phyloP scores from a whole-genome alignment of 257 asterid genomes.

The Solanum ossicruentum region DNA sequence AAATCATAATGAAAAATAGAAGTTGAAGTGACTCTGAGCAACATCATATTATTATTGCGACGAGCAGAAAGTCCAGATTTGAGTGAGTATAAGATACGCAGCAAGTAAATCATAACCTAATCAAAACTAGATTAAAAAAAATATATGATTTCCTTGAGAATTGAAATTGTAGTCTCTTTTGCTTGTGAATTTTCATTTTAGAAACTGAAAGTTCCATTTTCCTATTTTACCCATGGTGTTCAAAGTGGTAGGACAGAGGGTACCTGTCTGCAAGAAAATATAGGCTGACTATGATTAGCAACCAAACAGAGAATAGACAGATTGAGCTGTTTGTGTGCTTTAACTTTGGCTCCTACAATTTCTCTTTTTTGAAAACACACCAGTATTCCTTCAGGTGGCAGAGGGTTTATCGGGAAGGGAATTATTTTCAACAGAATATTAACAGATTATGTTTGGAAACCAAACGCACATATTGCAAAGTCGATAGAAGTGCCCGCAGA shows the following conservation, averaged over 20 bases:
- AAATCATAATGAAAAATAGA: constrained; percentile 15
- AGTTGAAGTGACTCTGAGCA: not conserved
- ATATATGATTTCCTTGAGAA: not conserved
- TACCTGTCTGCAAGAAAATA: not conserved
- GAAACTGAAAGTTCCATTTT: not conserved
- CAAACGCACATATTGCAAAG: constrained; percentile 85
- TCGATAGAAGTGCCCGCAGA: constrained; percentile 89
- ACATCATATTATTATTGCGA: not conserved
- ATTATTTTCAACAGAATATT: not conserved
- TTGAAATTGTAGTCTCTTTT: not conserved
- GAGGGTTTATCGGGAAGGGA: not conserved
- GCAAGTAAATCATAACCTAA: not conserved
- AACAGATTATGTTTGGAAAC: not conserved
- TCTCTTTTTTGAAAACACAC: not conserved
- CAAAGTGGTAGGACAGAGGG: not conserved
- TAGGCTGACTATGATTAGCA: not conserved
- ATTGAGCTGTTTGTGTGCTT: not conserved
- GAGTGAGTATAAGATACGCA: not conserved
- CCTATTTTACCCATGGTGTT: not conserved
- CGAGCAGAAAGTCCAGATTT: not conserved
- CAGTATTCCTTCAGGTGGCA: not conserved
- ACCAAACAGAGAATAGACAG: not conserved
- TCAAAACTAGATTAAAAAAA: not conserved
- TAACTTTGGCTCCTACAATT: not conserved
- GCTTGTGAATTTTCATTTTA: not conserved